phyloP scores from a whole-genome alignment of 1,284 basidiomycete species.

The Sporisorium graminicola region DNA sequence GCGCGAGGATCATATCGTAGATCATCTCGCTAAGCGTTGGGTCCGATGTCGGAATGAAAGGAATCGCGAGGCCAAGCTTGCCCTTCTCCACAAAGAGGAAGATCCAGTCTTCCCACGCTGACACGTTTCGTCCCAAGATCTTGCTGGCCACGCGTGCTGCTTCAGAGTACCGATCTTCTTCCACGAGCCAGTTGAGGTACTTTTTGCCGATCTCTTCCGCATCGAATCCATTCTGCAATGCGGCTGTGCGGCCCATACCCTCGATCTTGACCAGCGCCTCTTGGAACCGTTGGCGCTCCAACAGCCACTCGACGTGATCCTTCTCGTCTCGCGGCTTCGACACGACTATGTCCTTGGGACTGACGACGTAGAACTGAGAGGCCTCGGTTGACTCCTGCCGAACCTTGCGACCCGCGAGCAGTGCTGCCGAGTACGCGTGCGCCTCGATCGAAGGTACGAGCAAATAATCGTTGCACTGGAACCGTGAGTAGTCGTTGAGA shows the following conservation, averaged over 20 bases:
- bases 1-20: slow-evolving; percentile 93
- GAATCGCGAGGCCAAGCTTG: slow-evolving; percentile 87
- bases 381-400: slow-evolving; percentile 30
- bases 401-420: slow-evolving; percentile 42
- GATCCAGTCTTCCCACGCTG: slow-evolving; percentile 94
- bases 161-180: slow-evolving; percentile 80
- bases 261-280: slow-evolving; percentile 90
- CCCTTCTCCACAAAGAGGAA: slow-evolving; percentile 88
- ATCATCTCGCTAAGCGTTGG: slow-evolving; percentile 86
- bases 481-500: slow-evolving; percentile 82
- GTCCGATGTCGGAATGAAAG: slow-evolving; percentile 84
- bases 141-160: slow-evolving; percentile 89
- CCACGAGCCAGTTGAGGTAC: slow-evolving; percentile 62
- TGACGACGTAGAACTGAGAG: slow-evolving; percentile 80
- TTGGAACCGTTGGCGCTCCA: slow-evolving; percentile 86
- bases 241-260: slow-evolving; percentile 72
- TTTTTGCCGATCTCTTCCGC: slow-evolving; percentile 72
- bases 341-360: slow-evolving; percentile 86
- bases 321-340: slow-evolving; percentile 86
- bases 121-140: slow-evolving; percentile 83
- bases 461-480: slow-evolving; percentile 92
- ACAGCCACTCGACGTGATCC: slow-evolving; percentile 93
- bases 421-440: slow-evolving; percentile 43
- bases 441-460: slow-evolving; percentile 72
- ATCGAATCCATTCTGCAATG: slow-evolving; percentile 72